Evolutionary conservation across 2,329 filamentous ascomycete species (phyloP), one percentile per base, ranked within the genome.

Genomic region (Lasiodiplodia gonubiensis): DNA sequence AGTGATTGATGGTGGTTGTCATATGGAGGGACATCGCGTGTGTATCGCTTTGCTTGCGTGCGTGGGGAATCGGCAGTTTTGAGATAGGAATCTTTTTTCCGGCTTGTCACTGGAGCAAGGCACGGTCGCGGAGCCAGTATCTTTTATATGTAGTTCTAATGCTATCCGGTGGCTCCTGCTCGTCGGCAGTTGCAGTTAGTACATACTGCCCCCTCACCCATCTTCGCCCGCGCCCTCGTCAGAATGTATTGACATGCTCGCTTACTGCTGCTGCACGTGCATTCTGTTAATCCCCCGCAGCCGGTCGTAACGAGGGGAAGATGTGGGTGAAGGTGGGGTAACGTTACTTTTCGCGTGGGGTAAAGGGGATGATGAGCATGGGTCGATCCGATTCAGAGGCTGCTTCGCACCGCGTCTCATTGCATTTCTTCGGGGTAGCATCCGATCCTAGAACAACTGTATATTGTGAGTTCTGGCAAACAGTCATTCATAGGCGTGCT

Each of bases 1-100:
- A 27, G 66, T 72, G 70, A 0, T 51, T 66, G 53, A 59, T 7
- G 14, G 33, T 57, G 4, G 53, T 46, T n/a, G 42, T 46, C 64
- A 66, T 57, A 14, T 39, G 35, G 27, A 35, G 52, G 5, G n/a
- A 37, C 14, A 46, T 46, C 42, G 14, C 14, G 30, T 33, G 30
- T 33, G 30, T 33, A 12, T n/a, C 2, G 42, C 14, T 46, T 16
- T 46, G 42, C 14, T 46, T 16, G 14, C 16, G 14, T 16, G 14
- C 10, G 42, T 52, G 23, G 49, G 16, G 51, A 53, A 4, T 53
- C 23, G 51, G 51, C 51, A 53, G 25, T 53, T 53, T 33, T 8
- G 10, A 33, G 10, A 8, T 33, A 33, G 30, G 30, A 8, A 8
- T 33, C 10, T 6, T 10, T 33, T 33, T 33, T 33, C 7, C 27